A percentile compares a stretch with the other conserved stretches of the same genome.
Evolutionary conservation across 2,329 filamentous ascomycete species (phyloP).

Genomic region (Pestalotiopsis sp.): DNA sequence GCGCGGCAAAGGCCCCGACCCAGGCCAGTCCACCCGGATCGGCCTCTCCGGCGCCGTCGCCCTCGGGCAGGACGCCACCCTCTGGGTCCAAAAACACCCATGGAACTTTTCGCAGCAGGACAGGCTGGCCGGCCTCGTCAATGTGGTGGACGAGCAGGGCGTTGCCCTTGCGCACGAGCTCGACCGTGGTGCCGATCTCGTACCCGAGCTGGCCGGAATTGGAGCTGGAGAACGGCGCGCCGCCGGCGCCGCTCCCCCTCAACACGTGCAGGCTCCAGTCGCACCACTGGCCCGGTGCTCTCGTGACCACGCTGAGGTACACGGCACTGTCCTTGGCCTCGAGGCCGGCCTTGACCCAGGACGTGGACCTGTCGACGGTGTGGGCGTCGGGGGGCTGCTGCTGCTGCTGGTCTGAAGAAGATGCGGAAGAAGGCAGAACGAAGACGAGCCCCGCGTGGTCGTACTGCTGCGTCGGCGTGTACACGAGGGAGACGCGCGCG

Average conservation of each 20-base stretch:
- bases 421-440: background rate
- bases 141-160: conserved; percentile 8
- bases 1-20: conserved; percentile 1
- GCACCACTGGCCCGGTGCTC: background rate
- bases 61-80: background rate
- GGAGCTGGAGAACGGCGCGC: background rate
- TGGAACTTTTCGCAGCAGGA: background rate
- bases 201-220: background rate
- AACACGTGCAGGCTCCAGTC: background rate
- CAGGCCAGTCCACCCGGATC: background rate
- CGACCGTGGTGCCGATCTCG: background rate
- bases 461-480: conserved; percentile 3
- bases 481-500: background rate
- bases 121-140: background rate
- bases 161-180: background rate
- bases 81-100: background rate
- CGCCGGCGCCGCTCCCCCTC: background rate
- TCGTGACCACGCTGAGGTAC: background rate
- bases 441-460: conserved; percentile 1
- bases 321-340: conserved; percentile 6
- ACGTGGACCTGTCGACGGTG: background rate
- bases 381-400: background rate
- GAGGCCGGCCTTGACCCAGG: conserved; percentile 9
- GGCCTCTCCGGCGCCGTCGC: background rate
- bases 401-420: background rate